These are phyloP conservation scores for Boletus sp. DNA, from an alignment of 1,284 basidiomycete species.

Conservation along the genomic window DNA sequence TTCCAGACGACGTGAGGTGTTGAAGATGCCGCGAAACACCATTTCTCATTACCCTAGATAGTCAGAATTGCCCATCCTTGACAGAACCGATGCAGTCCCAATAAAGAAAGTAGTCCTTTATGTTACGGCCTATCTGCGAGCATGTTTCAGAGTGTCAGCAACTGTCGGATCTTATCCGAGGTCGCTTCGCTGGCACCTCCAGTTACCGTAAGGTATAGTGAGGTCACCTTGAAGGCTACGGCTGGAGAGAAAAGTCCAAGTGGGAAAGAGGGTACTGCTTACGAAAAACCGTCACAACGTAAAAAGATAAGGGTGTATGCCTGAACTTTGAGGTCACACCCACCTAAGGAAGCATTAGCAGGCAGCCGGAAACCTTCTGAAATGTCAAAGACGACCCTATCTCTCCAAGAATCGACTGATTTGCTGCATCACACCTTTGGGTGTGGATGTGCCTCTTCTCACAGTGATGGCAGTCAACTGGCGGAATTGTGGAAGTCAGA, in stretches of 20 bases:
- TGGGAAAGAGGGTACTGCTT: constrained; percentile 30
- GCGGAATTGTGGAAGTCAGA: neutral
- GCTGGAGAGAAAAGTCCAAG: constrained; percentile 35
- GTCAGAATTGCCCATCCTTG: constrained; percentile 48
- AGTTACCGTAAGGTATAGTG: too few species aligned
- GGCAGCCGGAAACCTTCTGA: neutral
- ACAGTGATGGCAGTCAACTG: constrained; percentile 59
- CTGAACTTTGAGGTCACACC: constrained; percentile 66
- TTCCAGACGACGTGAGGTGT: too few species aligned
- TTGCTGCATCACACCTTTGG: constrained; percentile 42
- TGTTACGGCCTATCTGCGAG: constrained; percentile 65
- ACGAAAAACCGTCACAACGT: constrained; percentile 83
- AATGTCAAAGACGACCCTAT: constrained; percentile 50
- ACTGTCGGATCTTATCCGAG: constrained; percentile 44
- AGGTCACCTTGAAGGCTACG: constrained; percentile 93
- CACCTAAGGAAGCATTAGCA: constrained; percentile 43
- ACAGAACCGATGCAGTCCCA: constrained; percentile 72
- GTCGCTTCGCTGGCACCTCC: constrained; percentile 54
- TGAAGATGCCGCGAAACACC: constrained; percentile 66
- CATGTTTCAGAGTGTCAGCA: constrained; percentile 57
- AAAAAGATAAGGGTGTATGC: constrained; percentile 88
- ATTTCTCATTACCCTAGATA: too few species aligned
- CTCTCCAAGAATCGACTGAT: constrained; percentile 72
- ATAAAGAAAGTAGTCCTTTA: constrained; percentile 54
- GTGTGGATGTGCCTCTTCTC: constrained; percentile 19